Percentiles rank a stretch among this genome's conserved stretches.
These are phyloP conservation scores for Papilionanthe hybrid DNA, from an alignment of 116 monocot species.

Conservation along the genomic window DNA sequence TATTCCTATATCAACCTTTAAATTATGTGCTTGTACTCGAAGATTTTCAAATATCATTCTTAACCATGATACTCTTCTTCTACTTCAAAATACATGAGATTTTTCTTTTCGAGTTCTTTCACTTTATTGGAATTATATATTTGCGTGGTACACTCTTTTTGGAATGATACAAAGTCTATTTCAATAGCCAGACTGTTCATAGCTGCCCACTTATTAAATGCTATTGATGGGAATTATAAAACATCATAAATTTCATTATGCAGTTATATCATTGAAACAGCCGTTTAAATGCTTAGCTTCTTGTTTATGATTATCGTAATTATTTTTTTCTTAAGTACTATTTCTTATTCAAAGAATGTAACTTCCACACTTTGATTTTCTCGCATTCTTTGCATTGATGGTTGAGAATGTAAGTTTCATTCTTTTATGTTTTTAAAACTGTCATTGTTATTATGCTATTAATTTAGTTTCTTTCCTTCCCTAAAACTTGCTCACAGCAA, in stretches of 20 bases:
- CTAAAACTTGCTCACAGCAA: constrained; percentile 47
- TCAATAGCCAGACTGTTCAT: neutral
- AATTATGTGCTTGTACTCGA: no score
- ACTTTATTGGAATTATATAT: no score
- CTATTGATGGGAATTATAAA: neutral
- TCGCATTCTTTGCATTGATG: neutral
- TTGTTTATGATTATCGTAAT: neutral
- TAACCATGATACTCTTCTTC: no score
- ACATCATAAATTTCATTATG: neutral
- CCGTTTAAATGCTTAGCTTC: neutral
- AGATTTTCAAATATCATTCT: no score
- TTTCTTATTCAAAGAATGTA: no score
- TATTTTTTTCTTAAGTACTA: neutral
- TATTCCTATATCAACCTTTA: no score
- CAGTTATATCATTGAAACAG: neutral
- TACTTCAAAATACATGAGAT: no score
- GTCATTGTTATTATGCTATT: neutral
- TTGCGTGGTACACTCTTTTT: no score
- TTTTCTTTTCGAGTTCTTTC: no score
- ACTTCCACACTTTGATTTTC: no score
- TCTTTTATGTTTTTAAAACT: neutral
- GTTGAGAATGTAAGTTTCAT: neutral
- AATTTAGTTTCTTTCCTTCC: neutral
- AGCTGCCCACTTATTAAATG: neutral
- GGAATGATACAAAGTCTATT: neutral